Base-by-base conservation (phyloP, 2,329 filamentous ascomycete species). In the Colletotrichum scovillei region DNA sequence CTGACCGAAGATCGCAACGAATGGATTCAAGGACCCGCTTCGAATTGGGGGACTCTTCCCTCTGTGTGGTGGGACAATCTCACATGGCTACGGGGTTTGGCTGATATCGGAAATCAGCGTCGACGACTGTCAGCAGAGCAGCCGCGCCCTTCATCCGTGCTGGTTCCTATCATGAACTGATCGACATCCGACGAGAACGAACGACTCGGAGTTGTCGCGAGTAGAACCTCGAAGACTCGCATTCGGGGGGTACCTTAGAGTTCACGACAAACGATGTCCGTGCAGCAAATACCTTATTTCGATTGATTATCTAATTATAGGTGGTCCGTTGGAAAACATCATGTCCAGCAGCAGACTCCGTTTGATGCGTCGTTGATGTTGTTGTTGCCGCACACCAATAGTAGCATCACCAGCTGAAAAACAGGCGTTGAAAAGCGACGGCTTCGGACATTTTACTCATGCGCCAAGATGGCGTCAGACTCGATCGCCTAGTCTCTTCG, bases 1-100 rank as follows among this genome's bases (percentile, higher is more conserved):
- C 70, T 70, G 70, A 49, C 70, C 69, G 69, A 69, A 64, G 30
- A 30, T 69, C 22, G 64, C 19, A 35, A 26, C 4, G 28, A n/a
- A 19, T 16, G 55, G 46, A 22, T 35, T n/a, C 22, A 1, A 57
- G 4, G 68, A 71, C 63, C 68, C 68, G 68, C 68, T 62, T 24
- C 46, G 46, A 63, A 26, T 53, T 52, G 30, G 24, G 24, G 19
- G 28, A 6, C 6, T 6, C 52, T 30, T 32, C 42, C 42, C 42
- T 46, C 16, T 46, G 42, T 0, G 19, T 46, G 42, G 42, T n/a
- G 32, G 32, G 59, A 67, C 42, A 73, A 65, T 70, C 56, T 73
- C 57, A 64, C 42, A 49, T 46, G 42, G 58, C 35, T 26, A 63
- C 58, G 30, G 69, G 35, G 38, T 53, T 56, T 53, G 35, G 16